Evolutionary conservation across 2,329 filamentous ascomycete species (phyloP).

Genomic region (Setomelanomma holmii): DNA sequence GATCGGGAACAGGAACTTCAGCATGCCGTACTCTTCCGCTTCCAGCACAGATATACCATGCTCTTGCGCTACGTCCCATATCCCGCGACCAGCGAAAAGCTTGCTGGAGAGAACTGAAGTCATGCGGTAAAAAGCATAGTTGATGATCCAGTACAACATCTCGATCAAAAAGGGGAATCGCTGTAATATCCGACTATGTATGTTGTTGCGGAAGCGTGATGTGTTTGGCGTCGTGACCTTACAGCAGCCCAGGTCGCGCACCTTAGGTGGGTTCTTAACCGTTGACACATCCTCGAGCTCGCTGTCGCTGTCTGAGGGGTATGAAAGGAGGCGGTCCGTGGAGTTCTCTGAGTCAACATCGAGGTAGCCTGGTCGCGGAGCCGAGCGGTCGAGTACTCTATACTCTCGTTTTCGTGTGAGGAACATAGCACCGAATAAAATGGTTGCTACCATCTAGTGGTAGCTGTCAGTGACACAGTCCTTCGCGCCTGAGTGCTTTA

Average conservation of each 20-base stretch:
- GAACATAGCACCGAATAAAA: constrained; percentile 58
- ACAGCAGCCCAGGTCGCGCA: constrained; percentile 60
- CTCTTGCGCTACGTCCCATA: constrained; percentile 64
- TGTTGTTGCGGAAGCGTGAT: constrained; percentile 65
- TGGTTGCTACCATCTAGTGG: constrained; percentile 57
- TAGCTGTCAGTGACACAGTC: constrained; percentile 10
- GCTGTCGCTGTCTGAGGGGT: constrained; percentile 46
- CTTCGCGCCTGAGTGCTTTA: not conserved
- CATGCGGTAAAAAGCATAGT: constrained; percentile 68
- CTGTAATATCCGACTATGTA: constrained; percentile 69
- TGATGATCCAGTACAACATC: constrained; percentile 77
- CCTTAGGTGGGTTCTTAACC: constrained; percentile 56
- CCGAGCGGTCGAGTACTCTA: constrained; percentile 48
- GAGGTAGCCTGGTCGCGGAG: constrained; percentile 37
- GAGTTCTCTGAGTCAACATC: constrained; percentile 47
- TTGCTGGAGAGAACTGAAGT: constrained; percentile 61
- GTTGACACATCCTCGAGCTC: constrained; percentile 46
- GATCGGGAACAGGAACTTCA: constrained; percentile 62
- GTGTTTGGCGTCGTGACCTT: constrained; percentile 64
- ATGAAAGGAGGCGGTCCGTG: constrained; percentile 50
- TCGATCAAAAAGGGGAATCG: constrained; percentile 74
- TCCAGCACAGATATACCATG: constrained; percentile 64
- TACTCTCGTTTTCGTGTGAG: constrained; percentile 56
- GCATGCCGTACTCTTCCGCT: constrained; percentile 59
- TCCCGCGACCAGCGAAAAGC: constrained; percentile 60